Base-by-base conservation (phyloP, 2,329 filamentous ascomycete genomes). In the Scedosporium aurantiacum region DNA sequence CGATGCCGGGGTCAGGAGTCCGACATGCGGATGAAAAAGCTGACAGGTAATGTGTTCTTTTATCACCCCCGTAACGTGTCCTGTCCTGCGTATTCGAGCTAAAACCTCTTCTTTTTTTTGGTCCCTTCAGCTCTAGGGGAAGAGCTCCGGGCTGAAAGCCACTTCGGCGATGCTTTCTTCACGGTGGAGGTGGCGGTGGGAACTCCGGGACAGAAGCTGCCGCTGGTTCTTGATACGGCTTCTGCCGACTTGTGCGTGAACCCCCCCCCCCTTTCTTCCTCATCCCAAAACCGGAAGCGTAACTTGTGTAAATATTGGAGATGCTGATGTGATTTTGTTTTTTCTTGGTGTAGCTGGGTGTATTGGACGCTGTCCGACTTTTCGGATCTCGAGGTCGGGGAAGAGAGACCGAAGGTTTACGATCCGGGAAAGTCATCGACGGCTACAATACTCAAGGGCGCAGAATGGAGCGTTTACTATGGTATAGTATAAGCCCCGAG, bases 171-270 rank as follows among this genome's bases (percentile, higher is more conserved):
- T 64, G 68, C 76, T 60, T 70, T 76, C 60, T 80, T 74, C 69
- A 68, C 78, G 27, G 72, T 75, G 32, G 73, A 79, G 28, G 66
- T 79, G 27, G 68, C 74, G 57, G 67, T 82, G 56, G 80, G 80
- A 8, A 78, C 71, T 14, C 80, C 80, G 0, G 73, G 77, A 1
- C 79, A 82, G 63, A 70, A 68, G 5, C 61, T 82, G 50, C 76
- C 75, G 56, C 67, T 82, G 50, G 75, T 79, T n/a, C 65, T 82
- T 25, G 80, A 82, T 65, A 82, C 79, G 2, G 81, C 80, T 10
- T 83, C 81, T 6, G 74, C 77, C 8, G 81, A 83, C 63, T 71
- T 81, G 86, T 94, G 81, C 82, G 87, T 84, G 10, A 10, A 3
- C 55, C 28, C 14, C n/a, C 7, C 41, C 40, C 47, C 21, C 25